These are phyloP conservation scores for Plasmodium knowlesi DNA, from an alignment of 169 alveolate genomes.

Conservation along the genomic window DNA sequence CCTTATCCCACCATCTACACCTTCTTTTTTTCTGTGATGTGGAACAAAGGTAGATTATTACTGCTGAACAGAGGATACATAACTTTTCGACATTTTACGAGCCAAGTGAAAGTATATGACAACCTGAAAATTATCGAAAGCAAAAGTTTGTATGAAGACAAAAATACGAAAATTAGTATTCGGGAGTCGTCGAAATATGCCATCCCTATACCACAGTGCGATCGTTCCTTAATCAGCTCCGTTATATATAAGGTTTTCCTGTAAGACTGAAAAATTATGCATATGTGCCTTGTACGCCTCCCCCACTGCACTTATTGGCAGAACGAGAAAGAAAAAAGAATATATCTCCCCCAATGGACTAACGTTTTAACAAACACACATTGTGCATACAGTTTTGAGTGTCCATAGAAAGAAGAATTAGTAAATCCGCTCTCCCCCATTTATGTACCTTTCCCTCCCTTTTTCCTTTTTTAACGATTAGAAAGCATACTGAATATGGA, in stretches of 20 bases:
- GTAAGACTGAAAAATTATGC: slow-evolving; percentile 7
- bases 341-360: not conserved
- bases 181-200: slow-evolving; percentile 69
- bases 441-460: not conserved
- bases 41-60: slow-evolving; percentile 47
- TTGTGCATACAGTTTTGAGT: not conserved
- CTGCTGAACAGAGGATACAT: slow-evolving; percentile 51
- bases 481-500: slow-evolving; percentile 74
- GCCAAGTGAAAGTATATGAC: slow-evolving; percentile 68
- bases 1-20: not conserved
- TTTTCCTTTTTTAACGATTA: slow-evolving; percentile 7
- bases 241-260: slow-evolving; percentile 34
- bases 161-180: slow-evolving; percentile 61
- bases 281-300: not conserved
- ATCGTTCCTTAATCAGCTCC: slow-evolving; percentile 68
- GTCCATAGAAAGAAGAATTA: not conserved
- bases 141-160: slow-evolving; percentile 65
- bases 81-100: slow-evolving; percentile 37
- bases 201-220: slow-evolving; percentile 71
- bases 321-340: not conserved
- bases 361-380: not conserved
- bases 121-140: slow-evolving; percentile 58
- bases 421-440: not conserved
- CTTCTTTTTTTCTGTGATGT: slow-evolving; percentile 53
- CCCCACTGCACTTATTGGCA: not conserved